phyloP scores from a whole-genome alignment of 2,329 filamentous ascomycete genomes.

The Trichophaea hybrida region DNA sequence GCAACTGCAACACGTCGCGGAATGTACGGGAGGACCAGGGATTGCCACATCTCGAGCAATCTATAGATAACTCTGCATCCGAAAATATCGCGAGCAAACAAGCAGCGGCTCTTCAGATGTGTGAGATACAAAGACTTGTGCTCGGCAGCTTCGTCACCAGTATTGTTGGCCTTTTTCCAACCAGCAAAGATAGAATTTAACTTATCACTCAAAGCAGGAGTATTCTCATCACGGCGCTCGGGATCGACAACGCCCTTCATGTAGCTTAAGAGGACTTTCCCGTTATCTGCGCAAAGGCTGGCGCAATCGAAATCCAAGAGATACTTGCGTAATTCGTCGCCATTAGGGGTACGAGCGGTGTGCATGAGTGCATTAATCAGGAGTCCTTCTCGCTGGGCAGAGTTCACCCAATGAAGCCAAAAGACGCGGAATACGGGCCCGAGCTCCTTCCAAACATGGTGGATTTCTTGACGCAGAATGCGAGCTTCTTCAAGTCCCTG shows the following conservation, averaged over 20 bases:
- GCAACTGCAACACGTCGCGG: not conserved
- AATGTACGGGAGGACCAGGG: not conserved
- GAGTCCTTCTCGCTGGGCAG: slow-evolving; percentile 4
- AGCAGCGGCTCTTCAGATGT: not conserved
- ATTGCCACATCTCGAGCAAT: not conserved
- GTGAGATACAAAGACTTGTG: not conserved
- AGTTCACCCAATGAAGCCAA: not conserved
- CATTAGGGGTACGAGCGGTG: not conserved
- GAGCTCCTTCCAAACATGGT: slow-evolving; percentile 3
- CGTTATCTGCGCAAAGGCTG: not conserved
- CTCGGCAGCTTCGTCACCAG: not conserved
- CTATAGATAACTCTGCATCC: not conserved
- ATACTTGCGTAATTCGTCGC: slow-evolving; percentile 1
- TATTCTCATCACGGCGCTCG: not conserved
- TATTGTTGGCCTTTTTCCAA: not conserved
- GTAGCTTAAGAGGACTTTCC: not conserved
- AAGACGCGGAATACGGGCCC: not conserved
- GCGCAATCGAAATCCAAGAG: not conserved
- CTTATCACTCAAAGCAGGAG: not conserved
- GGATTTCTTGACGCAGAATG: not conserved
- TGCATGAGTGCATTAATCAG: slow-evolving; percentile 2
- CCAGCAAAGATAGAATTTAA: not conserved
- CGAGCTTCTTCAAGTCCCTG: not conserved
- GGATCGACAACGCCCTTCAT: not conserved
- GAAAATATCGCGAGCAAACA: not conserved